Evolutionary conservation across 352 stramenopile genomes (phyloP).

Genomic region (Globisporangium spinosum): DNA sequence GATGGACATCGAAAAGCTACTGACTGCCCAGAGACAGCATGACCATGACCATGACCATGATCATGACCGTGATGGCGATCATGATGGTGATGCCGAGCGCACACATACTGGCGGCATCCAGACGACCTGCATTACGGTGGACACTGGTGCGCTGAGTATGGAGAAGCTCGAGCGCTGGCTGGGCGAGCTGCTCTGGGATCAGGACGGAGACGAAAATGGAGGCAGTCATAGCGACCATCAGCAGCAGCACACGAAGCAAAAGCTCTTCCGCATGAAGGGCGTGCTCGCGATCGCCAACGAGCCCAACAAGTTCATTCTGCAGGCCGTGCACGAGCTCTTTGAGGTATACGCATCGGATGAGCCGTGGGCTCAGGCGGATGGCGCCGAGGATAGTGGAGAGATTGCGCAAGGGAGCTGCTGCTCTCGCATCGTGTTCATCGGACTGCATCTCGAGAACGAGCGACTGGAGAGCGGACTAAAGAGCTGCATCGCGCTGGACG

Average conservation of each 20-base stretch:
- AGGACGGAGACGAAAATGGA: conserved; percentile 26
- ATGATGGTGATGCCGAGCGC: conserved; percentile 13
- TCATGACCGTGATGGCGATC: conserved; percentile 17
- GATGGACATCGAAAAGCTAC: conserved; percentile 49
- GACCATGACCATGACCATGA: conserved; percentile 20
- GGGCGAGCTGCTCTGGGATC: conserved; percentile 63
- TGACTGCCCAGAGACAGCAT: conserved; percentile 9
- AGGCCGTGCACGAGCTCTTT: conserved; percentile 82
- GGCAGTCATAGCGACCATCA: conserved; percentile 3
- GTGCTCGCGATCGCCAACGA: conserved; percentile 52
- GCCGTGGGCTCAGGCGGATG: conserved; percentile 28
- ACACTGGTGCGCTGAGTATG: conserved; percentile 30
- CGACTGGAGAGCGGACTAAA: conserved; percentile 34
- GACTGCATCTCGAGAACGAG: conserved; percentile 43
- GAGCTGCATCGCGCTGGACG: conserved; percentile 20
- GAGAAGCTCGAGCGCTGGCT: conserved; percentile 72
- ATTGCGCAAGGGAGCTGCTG: not conserved
- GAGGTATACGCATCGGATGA: conserved; percentile 71
- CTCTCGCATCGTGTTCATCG: conserved; percentile 74
- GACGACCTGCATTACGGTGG: conserved; percentile 61
- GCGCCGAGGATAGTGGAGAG: no score
- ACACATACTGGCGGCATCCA: conserved; percentile 64
- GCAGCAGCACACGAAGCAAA: conserved; percentile 18
- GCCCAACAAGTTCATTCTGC: conserved; percentile 67
- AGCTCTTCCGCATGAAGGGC: conserved; percentile 77